Evolutionary conservation across 371 early-diverging fungal species (phyloP).

Genomic region (Apophysomyces sp.): DNA sequence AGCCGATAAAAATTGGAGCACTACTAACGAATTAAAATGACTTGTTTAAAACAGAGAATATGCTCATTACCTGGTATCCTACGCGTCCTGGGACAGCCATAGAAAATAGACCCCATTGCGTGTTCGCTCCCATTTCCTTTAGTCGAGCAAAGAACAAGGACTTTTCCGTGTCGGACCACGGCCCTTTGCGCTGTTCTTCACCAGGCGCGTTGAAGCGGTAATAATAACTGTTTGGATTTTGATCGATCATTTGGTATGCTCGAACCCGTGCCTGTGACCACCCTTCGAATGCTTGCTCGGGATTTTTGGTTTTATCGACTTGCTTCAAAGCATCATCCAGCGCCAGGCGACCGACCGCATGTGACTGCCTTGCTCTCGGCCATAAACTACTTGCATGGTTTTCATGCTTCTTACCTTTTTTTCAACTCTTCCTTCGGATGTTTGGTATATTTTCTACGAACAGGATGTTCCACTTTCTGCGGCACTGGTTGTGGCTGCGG

Average conservation of each 20-base stretch:
- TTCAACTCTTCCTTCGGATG: neutral
- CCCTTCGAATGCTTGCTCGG: slow-evolving; percentile 83
- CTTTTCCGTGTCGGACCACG: slow-evolving; percentile 84
- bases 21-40: slow-evolving; percentile 37
- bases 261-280: slow-evolving; percentile 91
- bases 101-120: slow-evolving; percentile 93
- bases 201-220: slow-evolving; percentile 95
- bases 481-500: neutral
- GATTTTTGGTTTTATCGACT: slow-evolving; percentile 66
- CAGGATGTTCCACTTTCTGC: neutral
- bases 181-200: slow-evolving; percentile 85
- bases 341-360: slow-evolving; percentile 71
- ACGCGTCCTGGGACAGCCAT: slow-evolving; percentile 92
- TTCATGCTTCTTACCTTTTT: neutral
- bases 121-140: slow-evolving; percentile 83
- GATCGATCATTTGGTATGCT: slow-evolving; percentile 85
- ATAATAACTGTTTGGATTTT: slow-evolving; percentile 92
- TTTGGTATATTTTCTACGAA: neutral
- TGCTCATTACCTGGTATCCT: slow-evolving; percentile 88
- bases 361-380: slow-evolving; percentile 51
- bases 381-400: too few relatives aligned
- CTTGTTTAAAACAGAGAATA: too few relatives aligned
- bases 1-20: slow-evolving; percentile 92
- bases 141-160: slow-evolving; percentile 77
- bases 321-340: slow-evolving; percentile 88